Evolutionary conservation across 768 basidiomycete species (phyloP), one percentile per base, ranked within the genome.

Genomic region (Fibroporia radiculosa): DNA sequence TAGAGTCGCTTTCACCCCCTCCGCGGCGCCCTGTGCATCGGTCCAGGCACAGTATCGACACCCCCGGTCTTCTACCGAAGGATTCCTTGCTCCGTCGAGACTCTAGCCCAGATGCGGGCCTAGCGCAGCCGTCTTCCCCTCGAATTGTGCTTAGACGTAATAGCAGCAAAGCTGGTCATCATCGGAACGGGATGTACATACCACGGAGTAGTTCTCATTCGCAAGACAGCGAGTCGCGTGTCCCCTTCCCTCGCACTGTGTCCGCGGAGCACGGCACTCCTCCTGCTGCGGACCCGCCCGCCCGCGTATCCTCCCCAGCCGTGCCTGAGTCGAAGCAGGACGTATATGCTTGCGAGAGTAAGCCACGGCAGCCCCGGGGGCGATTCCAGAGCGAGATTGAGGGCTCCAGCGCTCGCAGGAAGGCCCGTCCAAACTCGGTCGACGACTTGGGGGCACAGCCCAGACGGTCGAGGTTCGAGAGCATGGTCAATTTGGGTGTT

Each of bases 351-450:
- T 25, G 40, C 2, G 25, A 25, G 29, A 33, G 74, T 33, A 65
- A 62, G 42, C 69, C 66, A 20, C 68, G 72, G 20, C 65, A 58
- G 13, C 71, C 69, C 32, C 75, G 85, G 18, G 77, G 79, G 14
- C 76, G 84, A 25, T 83, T 86, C 66, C 80, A 84, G 58, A 85
- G 80, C 56, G 85, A 88, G 52, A 65, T 83, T 43, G 83, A 84
- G 53, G 78, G 78, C 7, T 60, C 70, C 3, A 75, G 62, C 41
- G 41, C 67, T 43, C 67, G 76, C 45, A 66, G 76, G 44, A 72
- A 76, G 25, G 71, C 71, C 13, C 69, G 82, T 31, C 83, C 83
- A 13, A 78, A 64, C 54, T 84, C 84, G 47, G 76, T 77, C 48
- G 88, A 85, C 54, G 87, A 82, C 45, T 62, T 78, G 46, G 78